Evolutionary conservation across 2,329 filamentous ascomycete species (phyloP), one percentile per base, ranked within the genome.

Genomic region (Pseudogymnoascus sp.): DNA sequence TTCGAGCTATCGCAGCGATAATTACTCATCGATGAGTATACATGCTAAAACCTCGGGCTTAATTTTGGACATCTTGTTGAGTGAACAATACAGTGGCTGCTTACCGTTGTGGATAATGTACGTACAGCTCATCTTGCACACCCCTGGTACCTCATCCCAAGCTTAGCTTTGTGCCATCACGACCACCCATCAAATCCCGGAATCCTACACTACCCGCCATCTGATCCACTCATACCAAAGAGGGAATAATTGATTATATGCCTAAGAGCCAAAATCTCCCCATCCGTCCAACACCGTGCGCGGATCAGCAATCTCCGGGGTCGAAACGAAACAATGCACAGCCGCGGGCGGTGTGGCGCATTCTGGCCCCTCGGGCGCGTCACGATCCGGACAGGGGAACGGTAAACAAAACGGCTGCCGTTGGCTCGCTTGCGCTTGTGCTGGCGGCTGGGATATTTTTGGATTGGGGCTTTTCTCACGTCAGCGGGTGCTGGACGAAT

Each of bases 401-500:
- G 8, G 14, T 5, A 3, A 56, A 56, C 49, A 34, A 53, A 56
- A 18, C 9, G 9, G 49, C 7, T 56, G 28, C 16, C 6, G 49
- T 56, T 56, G 49, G 49, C 14, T 56, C 49, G 49, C 49, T 56
- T 56, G 49, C 49, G 49, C 49, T 56, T 56, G 16, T n/a, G n/a
- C 25, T 34, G 28, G 25, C 46, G 49, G 49, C 16, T 34, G 49
- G 49, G n/a, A 31, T 56, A 56, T 56, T 56, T 56, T 56, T 53
- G 23, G 43, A 49, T 49, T 12, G 25, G 21, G n/a, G 46, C n/a
- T 31, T 34, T 56, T 34, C 28, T 34, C 49, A 56, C 49, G 28
- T 56, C 49, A 34, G 28, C 49, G 49, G 25, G 9, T 56, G 49
- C 9, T 34, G 9, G 28, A n/a, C 49, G 28, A 56, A 56, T 34